Evolutionary conservation across 2,329 filamentous ascomycete genomes (phyloP).

Genomic region (Cryphonectria parasitica): DNA sequence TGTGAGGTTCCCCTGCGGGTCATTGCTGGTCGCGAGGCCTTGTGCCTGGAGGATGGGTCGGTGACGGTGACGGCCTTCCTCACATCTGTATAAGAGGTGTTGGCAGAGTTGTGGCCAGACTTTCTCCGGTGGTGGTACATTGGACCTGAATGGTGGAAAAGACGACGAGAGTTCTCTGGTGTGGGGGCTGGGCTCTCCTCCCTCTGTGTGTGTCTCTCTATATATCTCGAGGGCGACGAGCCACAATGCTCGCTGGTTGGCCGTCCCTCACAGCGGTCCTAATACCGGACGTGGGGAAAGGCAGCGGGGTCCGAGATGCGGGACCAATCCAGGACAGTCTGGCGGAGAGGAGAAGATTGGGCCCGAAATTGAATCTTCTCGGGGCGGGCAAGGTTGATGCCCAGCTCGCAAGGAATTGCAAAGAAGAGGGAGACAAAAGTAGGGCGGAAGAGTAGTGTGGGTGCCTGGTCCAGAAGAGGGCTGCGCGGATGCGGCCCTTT

Average conservation of each 20-base stretch:
- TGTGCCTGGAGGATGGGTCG: conserved; percentile 50
- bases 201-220: not conserved
- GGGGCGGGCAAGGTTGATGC: conserved; percentile 16
- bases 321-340: conserved; percentile 13
- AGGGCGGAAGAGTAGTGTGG: conserved; percentile 12
- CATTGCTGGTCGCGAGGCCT: conserved; percentile 48
- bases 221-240: conserved; percentile 16
- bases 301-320: conserved; percentile 25
- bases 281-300: conserved; percentile 25
- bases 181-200: not conserved
- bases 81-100: conserved; percentile 59
- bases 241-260: conserved; percentile 28
- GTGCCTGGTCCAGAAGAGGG: conserved; percentile 9
- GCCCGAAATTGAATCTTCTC: not conserved
- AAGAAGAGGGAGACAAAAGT: conserved; percentile 6
- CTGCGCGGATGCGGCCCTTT: conserved; percentile 26
- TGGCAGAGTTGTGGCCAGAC: conserved; percentile 57
- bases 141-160: conserved; percentile 25
- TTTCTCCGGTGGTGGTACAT: conserved; percentile 64
- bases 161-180: conserved; percentile 15
- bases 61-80: conserved; percentile 53
- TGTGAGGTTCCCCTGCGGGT: conserved; percentile 48
- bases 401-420: conserved; percentile 18
- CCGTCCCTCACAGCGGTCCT: conserved; percentile 13
- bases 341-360: conserved; percentile 15